These are phyloP conservation scores for Cystobasidium sp. DNA, from an alignment of 1,284 basidiomycete species.

Conservation along the genomic window DNA sequence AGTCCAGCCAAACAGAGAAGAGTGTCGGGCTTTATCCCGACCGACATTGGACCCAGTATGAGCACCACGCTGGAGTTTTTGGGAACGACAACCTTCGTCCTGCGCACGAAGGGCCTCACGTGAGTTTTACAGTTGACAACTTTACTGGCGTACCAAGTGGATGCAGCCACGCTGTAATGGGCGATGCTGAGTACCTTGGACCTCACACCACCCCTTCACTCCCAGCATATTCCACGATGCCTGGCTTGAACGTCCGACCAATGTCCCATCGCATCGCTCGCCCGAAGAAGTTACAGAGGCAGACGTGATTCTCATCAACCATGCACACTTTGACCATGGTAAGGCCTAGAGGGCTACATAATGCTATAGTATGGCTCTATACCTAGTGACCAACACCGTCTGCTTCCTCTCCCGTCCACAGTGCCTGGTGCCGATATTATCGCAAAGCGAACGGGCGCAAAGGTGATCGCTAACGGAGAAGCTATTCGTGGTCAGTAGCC, in stretches of 20 bases:
- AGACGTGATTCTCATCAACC: slow-evolving; percentile 30
- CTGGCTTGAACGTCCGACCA: slow-evolving; percentile 29
- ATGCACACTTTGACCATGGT: slow-evolving; percentile 12
- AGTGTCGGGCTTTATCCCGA: neutral
- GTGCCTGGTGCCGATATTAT: slow-evolving; percentile 33
- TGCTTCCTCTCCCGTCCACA: neutral
- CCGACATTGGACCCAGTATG: neutral
- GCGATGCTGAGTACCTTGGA: too few relatives aligned
- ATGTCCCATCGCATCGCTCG: slow-evolving; percentile 9
- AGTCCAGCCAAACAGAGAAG: neutral
- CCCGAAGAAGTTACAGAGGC: slow-evolving; percentile 21
- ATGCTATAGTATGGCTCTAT: neutral
- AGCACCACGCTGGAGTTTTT: neutral
- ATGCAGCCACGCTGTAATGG: too few relatives aligned
- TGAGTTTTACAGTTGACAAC: neutral
- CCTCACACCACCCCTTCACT: too few relatives aligned
- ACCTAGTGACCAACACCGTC: neutral
- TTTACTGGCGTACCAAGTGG: neutral
- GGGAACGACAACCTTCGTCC: slow-evolving; percentile 3
- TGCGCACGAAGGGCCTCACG: slow-evolving; percentile 1
- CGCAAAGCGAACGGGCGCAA: slow-evolving; percentile 30
- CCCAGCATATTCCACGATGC: slow-evolving; percentile 23
- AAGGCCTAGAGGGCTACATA: neutral
- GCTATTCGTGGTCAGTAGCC: slow-evolving; percentile 2
- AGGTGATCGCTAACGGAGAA: slow-evolving; percentile 28